These are phyloP conservation scores for Coelastrella sp. DNA, from an alignment of 139 green algal species.

Conservation along the genomic window DNA sequence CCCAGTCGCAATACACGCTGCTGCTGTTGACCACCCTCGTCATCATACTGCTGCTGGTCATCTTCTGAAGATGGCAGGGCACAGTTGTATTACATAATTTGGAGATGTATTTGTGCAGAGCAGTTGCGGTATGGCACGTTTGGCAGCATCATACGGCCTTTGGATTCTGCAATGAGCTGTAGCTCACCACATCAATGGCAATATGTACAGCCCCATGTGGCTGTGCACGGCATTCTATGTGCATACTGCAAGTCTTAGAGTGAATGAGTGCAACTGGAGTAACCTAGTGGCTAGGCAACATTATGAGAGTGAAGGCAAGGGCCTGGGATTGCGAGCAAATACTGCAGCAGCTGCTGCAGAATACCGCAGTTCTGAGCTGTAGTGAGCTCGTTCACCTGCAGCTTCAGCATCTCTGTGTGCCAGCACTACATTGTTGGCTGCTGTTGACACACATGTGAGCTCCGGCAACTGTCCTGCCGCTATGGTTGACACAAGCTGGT, in stretches of 20 bases:
- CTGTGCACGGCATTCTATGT: too few species aligned
- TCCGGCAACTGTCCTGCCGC: constrained; percentile 48
- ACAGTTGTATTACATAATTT: not conserved
- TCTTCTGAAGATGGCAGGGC: not conserved
- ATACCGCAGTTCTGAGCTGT: not conserved
- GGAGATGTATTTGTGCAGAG: not conserved
- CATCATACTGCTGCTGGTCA: not conserved
- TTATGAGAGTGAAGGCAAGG: too few species aligned
- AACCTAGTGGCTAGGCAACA: too few species aligned
- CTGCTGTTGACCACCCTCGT: not conserved
- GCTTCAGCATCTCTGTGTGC: constrained; percentile 3
- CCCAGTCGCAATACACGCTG: constrained; percentile 37
- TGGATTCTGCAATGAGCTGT: too few species aligned
- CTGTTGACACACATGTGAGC: constrained; percentile 31
- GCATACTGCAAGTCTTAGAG: too few species aligned
- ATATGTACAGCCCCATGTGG: too few species aligned
- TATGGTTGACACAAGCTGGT: constrained; percentile 3
- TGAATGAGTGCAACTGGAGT: too few species aligned
- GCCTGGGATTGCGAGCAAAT: not conserved
- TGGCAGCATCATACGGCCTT: too few species aligned
- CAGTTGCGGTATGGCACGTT: too few species aligned
- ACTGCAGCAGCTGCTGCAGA: not conserved
- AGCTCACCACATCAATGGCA: too few species aligned
- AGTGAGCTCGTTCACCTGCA: not conserved
- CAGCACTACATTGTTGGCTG: not conserved